Evolutionary conservation across 208 protist species (phyloP), one percentile per base, ranked within the genome.

Genomic region (Trypanosomatidae sp.): DNA sequence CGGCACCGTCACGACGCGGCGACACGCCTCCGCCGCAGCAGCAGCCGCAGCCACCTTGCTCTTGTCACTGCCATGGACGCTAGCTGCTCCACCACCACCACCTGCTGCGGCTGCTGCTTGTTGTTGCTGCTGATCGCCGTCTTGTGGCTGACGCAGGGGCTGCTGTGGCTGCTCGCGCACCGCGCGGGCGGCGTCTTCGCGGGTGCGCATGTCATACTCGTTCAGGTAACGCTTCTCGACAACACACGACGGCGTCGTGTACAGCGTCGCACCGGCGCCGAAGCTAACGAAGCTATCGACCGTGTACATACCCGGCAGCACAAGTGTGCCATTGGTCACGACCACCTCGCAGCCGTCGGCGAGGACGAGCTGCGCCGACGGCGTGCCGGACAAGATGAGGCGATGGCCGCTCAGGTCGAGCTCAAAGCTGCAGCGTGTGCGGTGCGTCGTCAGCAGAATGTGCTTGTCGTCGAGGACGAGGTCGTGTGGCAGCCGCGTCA

Each of bases 221-320:
- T 62, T 67, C 33, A 66, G 52, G 40, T 66, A 80, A 18, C 54
- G 13, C 56, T 92, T 87, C 49, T 86, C 71, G 25, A 92, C 53
- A 4, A 59, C 33, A 47, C 70, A 86, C 27, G 50, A 62, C 25
- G 54, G 48, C 21, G 64, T 66, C 6, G 66, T 84, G 49, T 73
- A 62, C 6, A 92, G 65, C 8, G 63, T 40, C 6, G 84, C 60
- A 24, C 64, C 64, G 6, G 67, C 33, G 20, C 66, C 80, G 44
- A 78, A 90, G 56, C 78, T 81, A 16, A 86, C 73, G 64, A 83
- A 94, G 15, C 80, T 90, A 53, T 71, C 66, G 32, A 94, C 50
- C 2, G 67, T 56, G 63, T 88, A 88, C 65, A 81, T 66, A 40
- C 85, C 80, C 0, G 85, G 74, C 2, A 94, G 52, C 8, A 75